A percentile compares a stretch with the other conserved stretches of the same genome.
Conservation (phyloP, 768 basidiomycete species). For the Tricholoma sp. region DNA sequence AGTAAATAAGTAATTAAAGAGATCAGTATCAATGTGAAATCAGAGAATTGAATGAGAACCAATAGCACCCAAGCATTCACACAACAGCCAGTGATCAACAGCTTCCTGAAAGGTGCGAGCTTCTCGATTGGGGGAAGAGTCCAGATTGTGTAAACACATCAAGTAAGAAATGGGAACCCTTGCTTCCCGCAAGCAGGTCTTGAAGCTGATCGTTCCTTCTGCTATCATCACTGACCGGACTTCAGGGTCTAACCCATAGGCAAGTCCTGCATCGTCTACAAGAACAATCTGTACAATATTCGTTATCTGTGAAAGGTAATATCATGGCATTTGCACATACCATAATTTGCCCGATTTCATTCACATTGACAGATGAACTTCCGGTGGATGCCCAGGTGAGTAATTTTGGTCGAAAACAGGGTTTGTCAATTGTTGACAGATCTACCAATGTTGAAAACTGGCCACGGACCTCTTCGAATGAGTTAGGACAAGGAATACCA, state of each 20-base stretch:
- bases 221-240: background rate
- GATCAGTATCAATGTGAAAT: background rate
- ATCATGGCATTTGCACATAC: background rate
- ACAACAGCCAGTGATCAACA: background rate
- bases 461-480: background rate
- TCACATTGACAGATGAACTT: background rate
- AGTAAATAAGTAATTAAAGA: background rate
- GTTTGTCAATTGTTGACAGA: background rate
- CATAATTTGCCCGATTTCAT: background rate
- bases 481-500: background rate
- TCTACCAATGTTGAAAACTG: background rate
- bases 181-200: background rate
- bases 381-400: slow-evolving; percentile 5
- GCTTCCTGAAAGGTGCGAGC: background rate
- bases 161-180: background rate
- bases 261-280: background rate
- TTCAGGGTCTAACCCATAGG: background rate
- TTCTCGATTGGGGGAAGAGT: background rate
- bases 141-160: background rate
- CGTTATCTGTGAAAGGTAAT: background rate
- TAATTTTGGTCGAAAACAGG: slow-evolving; percentile 1
- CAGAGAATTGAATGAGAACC: background rate
- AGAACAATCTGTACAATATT: background rate
- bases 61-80: background rate
- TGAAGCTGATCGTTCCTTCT: background rate